Base-by-base conservation (phyloP, 2,329 filamentous ascomycete species). In the Epichloe gansuensis region DNA sequence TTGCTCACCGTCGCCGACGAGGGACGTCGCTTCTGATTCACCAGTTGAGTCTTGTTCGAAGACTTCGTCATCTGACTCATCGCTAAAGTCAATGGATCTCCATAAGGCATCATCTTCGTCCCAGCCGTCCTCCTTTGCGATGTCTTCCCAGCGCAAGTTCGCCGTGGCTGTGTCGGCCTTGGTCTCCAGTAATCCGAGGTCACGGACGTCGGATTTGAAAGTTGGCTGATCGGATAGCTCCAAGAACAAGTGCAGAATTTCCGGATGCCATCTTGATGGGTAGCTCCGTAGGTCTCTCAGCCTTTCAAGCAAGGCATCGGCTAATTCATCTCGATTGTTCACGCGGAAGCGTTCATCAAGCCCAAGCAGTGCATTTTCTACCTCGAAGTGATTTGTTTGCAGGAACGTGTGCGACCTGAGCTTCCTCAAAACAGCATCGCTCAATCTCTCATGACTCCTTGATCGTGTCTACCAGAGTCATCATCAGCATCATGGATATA, bases 301-400 rank as follows among this genome's bases (percentile, higher is more conserved):
- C 38, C 86, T 56, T 50, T 71, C 63, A 6, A 75, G 71, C 42
- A 96, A 69, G 54, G 85, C 82, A 53, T 91, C 83, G 12, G 89
- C 88, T 28, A 96, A 72, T 41, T 81, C 81, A 60, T 96, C 91
- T 56, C 87, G 82, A 62, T 86, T 84, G 47, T 88, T 76, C 51
- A 97, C 77, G 35, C 82, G 79, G 60, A 96, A 93, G 60, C 91
- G 90, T 70, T 97, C 93, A 59, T 91, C 84, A 3, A 96, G 73
- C 1, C 87, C 87, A 48, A 81, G 73, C 2, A 91, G 73, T 38
- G 75, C 76, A 39, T 76, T 76, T 41, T 77, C 71, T 21, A 91
- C 79, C 45, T 86, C 82, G 62, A 91, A 91, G 58, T 88, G 85
- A 61, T 91, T 88, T 1, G 84, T 88, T 39, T 85, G 78, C 37